phyloP scores from a whole-genome alignment of 2,329 filamentous ascomycete genomes.

The Neocucurbitaria cava region DNA sequence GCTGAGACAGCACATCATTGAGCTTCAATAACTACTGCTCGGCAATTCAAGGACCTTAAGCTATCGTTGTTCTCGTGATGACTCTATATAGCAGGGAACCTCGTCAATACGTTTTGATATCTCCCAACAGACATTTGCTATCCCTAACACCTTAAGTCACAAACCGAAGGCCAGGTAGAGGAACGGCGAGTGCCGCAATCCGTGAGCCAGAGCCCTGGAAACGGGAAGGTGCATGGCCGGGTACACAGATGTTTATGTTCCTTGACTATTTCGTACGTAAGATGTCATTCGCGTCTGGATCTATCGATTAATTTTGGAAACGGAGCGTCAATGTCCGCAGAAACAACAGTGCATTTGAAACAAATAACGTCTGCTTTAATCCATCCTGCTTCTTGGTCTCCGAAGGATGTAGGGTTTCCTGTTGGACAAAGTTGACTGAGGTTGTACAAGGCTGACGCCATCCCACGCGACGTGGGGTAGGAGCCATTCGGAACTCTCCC shows the following conservation, averaged over 20 bases:
- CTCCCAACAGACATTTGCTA: not conserved
- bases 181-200: not conserved
- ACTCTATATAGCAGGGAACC: not conserved
- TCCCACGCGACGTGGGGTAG: constrained; percentile 11
- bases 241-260: not conserved
- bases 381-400: not conserved
- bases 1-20: not conserved
- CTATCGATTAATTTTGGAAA: not conserved
- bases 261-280: not conserved
- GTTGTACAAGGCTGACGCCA: not conserved
- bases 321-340: constrained; percentile 1
- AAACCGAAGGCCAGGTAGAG: not conserved
- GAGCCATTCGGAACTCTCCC: constrained; percentile 5
- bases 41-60: too few species aligned
- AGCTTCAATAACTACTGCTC: too few species aligned
- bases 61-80: too few species aligned
- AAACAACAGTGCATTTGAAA: not conserved
- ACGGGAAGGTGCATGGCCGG: not conserved
- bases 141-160: not conserved
- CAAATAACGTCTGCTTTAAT: not conserved
- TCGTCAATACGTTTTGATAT: not conserved
- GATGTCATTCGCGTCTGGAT: not conserved
- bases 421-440: not conserved
- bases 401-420: not conserved
- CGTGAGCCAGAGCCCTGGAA: not conserved